Evolutionary conservation across 441 rosid species (phyloP).

Genomic region (Kokia cookei): DNA sequence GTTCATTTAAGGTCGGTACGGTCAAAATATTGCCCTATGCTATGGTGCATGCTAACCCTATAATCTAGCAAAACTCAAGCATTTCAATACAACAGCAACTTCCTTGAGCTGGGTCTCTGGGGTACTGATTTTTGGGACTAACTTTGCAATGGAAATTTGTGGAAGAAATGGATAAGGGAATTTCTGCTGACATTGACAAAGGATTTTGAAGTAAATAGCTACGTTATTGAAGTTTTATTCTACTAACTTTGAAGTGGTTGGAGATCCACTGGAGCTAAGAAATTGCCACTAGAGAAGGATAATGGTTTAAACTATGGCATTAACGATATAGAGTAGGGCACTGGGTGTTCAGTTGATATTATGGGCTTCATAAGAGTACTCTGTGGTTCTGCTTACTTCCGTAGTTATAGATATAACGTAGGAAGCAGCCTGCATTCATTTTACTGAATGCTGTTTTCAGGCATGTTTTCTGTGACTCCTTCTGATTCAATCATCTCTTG

Average conservation of each 20-base stretch:
- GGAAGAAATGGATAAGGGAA: not conserved
- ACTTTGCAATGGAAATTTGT: not conserved
- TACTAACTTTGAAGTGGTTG: not conserved
- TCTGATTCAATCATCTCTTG: not conserved
- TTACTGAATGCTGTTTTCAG: not conserved
- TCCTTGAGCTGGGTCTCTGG: not conserved
- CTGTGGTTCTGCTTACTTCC: not conserved
- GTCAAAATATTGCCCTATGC: not conserved
- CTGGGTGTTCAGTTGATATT: not conserved
- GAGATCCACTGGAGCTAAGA: not conserved
- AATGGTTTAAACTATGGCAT: not conserved
- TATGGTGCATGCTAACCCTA: not conserved
- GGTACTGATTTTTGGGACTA: not conserved
- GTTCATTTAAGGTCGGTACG: not conserved
- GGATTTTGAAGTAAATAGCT: not conserved
- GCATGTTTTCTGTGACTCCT: not conserved
- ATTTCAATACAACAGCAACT: not conserved
- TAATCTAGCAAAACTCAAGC: not conserved
- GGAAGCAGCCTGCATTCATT: not conserved
- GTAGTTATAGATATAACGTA: not conserved
- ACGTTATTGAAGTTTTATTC: not conserved
- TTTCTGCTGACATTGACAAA: not conserved
- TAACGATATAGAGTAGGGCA: not conserved
- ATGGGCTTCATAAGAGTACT: not conserved
- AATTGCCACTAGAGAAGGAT: not conserved